Base-by-base conservation (phyloP, 2,329 filamentous ascomycete species). In the Pseudogymnoascus verrucosus region DNA sequence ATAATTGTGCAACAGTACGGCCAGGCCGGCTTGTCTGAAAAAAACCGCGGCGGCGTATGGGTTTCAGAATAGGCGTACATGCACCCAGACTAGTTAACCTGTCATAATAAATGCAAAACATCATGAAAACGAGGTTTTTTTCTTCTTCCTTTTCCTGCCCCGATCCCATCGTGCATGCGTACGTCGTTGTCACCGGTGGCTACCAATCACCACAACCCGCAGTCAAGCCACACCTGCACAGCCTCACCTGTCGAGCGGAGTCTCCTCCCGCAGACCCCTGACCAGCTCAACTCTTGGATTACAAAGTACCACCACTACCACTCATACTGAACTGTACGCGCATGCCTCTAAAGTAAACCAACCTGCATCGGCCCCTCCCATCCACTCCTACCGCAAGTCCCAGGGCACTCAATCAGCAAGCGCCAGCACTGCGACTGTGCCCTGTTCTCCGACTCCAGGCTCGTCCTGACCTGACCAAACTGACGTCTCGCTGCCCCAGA, bases 331-430 rank as follows among this genome's bases (percentile, higher is more conserved):
- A 31, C 26, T 57, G 47, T 34, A 16, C 47, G 26, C 47, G 28
- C 47, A 57, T 57, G 47, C 47, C 1, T 34, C 47, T 10, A 19
- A 3, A 34, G 26, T 16, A 34, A 34, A 34, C 26, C 16, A 34
- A 19, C 28, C 47, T 57, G 26, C 47, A 57, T 57, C 47, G 10
- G 47, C 14, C 47, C 26, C 47, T 57, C 26, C 5, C 47, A 57
- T 57, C 47, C 47, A 57, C 47, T 54, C 26, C 14, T 31, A 54
- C 23, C 14, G 26, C 2, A 34, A 31, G 19, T 57, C 47, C 47
- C 47, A 57, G 8, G 47, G 47, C 47, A 57, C 47, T 57, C 47
- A 57, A 57, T 57, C 26, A 57, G 47, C 47, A 57, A 57, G 47
- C 47, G 47, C 47, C 47, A 57, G 47, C 47, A 57, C 47, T 57